phyloP scores from a whole-genome alignment of 768 basidiomycete genomes.

The Rhizopogon vulgaris region DNA sequence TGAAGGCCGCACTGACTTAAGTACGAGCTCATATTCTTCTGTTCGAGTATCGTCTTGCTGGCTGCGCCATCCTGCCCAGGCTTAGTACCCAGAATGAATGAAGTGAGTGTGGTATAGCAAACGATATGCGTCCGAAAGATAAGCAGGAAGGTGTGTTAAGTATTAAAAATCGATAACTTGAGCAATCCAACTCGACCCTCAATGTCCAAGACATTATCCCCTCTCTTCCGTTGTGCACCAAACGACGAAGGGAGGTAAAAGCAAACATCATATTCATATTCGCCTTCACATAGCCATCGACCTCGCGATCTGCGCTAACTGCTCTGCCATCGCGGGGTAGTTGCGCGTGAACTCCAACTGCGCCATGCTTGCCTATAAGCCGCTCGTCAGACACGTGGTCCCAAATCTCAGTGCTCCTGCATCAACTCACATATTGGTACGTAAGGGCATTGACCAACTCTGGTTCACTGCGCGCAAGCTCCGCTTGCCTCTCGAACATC shows the following conservation, averaged over 20 bases:
- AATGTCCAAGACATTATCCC: neutral
- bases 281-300: slow-evolving; percentile 26
- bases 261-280: neutral
- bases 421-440: slow-evolving; percentile 64
- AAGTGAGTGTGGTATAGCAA: neutral
- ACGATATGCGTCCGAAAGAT: neutral
- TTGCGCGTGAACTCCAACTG: slow-evolving; percentile 79
- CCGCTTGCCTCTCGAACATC: slow-evolving; percentile 79
- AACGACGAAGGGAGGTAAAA: neutral
- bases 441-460: slow-evolving; percentile 78
- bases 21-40: neutral
- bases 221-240: neutral
- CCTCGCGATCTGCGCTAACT: slow-evolving; percentile 46
- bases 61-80: neutral
- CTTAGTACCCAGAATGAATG: neutral
- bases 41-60: neutral
- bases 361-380: slow-evolving; percentile 64
- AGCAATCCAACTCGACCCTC: neutral
- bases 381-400: slow-evolving; percentile 1
- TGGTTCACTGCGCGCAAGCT: slow-evolving; percentile 84
- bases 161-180: slow-evolving; percentile 1
- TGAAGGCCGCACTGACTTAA: too few relatives aligned
- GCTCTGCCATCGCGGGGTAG: slow-evolving; percentile 81
- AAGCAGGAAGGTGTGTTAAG: neutral
- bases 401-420: neutral